Evolutionary conservation across 768 basidiomycete species (phyloP).

Genomic region (Tricholoma flavovirens): DNA sequence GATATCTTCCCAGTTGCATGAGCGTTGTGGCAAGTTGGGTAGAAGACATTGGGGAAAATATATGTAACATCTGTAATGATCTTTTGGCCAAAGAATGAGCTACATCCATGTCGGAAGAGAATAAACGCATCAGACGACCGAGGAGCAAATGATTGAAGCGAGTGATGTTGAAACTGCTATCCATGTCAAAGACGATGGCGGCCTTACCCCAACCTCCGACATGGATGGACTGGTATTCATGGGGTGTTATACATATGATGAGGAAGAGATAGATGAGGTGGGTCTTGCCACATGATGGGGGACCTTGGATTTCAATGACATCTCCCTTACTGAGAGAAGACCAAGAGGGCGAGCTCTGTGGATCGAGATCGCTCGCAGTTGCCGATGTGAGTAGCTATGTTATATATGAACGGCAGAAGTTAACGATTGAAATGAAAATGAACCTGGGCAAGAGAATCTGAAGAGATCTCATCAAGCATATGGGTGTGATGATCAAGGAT

Average conservation of each 20-base stretch:
- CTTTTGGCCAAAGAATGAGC: constrained; percentile 26
- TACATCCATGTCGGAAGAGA: constrained; percentile 19
- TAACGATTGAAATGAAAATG: background rate
- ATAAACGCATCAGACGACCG: constrained; percentile 34
- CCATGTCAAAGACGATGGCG: constrained; percentile 67
- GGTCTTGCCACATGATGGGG: constrained; percentile 70
- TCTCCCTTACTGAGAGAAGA: constrained; percentile 42
- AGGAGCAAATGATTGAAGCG: constrained; percentile 51
- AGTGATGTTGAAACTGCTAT: constrained; percentile 54
- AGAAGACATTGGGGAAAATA: constrained; percentile 67
- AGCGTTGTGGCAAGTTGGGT: constrained; percentile 66
- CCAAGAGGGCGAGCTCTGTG: constrained; percentile 22
- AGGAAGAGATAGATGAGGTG: constrained; percentile 68
- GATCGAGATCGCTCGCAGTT: constrained; percentile 13
- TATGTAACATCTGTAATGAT: constrained; percentile 51
- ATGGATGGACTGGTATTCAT: constrained; percentile 18
- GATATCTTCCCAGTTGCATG: constrained; percentile 49
- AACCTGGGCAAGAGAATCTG: constrained; percentile 34
- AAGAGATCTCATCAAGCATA: constrained; percentile 31
- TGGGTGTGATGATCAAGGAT: constrained; percentile 3
- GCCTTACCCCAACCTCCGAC: constrained; percentile 60
- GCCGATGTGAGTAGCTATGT: constrained; percentile 3
- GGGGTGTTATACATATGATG: constrained; percentile 52
- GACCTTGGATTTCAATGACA: constrained; percentile 73
- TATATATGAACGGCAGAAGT: too few relatives aligned